A percentile compares a stretch with the other conserved stretches of the same genome.
Evolutionary conservation across 2,329 filamentous ascomycete species (phyloP).

Genomic region (Phyllosticta paracitricarpa): DNA sequence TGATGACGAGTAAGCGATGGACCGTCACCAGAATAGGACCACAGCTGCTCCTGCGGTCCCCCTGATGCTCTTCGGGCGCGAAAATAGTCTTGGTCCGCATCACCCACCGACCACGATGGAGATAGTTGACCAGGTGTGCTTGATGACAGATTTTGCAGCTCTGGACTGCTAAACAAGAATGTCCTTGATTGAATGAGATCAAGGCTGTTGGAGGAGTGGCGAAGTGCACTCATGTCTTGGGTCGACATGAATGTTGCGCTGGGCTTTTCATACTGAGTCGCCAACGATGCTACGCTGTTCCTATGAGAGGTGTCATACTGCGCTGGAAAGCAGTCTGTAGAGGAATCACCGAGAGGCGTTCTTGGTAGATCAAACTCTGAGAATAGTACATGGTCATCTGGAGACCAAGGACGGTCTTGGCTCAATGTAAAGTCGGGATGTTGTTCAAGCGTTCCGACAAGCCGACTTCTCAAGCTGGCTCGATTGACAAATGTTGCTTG

Average conservation of each 20-base stretch:
- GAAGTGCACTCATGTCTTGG: not conserved
- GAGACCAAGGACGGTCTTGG: not conserved
- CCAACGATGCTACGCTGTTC: not conserved
- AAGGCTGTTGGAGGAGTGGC: not conserved
- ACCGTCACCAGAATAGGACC: not conserved
- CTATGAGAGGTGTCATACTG: not conserved
- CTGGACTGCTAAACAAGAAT: not conserved
- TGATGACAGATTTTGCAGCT: not conserved
- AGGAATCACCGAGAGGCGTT: no score
- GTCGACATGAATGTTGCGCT: not conserved
- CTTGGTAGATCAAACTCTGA: no score
- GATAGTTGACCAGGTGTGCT: not conserved
- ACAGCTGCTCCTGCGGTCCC: not conserved
- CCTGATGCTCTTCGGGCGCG: not conserved
- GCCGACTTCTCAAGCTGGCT: not conserved
- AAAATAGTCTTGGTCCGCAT: not conserved
- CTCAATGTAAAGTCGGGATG: not conserved
- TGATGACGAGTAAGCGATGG: constrained; percentile 10
- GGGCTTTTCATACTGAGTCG: not conserved
- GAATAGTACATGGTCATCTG: no score
- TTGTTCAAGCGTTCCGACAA: not conserved
- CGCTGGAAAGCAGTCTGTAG: no score
- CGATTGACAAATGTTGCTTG: no score
- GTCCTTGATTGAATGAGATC: not conserved
- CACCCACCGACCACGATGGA: not conserved